A percentile compares a stretch with the other conserved stretches of the same genome.
These are phyloP conservation scores for Ustulina deusta DNA, from an alignment of 2,329 filamentous ascomycete species.

Conservation along the genomic window DNA sequence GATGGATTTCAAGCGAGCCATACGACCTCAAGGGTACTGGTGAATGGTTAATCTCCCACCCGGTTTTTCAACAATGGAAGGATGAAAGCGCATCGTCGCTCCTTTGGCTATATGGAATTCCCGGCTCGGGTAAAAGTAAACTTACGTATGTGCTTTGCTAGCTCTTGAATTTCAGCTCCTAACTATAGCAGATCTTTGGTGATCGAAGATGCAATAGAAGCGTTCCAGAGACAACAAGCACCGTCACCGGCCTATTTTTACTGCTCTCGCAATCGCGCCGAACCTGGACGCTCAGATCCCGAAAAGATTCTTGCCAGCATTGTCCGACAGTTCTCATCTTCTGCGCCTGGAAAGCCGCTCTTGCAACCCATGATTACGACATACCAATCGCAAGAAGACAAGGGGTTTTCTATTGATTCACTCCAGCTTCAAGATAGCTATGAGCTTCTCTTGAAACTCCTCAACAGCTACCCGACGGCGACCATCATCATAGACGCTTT, in stretches of 20 bases:
- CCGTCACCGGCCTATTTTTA: conserved; percentile 21
- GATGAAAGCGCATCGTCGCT: conserved; percentile 21
- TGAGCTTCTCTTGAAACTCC: conserved; percentile 17
- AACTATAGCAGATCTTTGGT: conserved; percentile 15
- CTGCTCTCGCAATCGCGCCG: conserved; percentile 22
- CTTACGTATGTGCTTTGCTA: conserved; percentile 14
- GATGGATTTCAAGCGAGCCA: conserved; percentile 13
- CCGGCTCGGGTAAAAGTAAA: conserved; percentile 22
- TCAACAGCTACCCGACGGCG: background rate
- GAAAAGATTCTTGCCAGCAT: conserved; percentile 18
- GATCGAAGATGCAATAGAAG: conserved; percentile 6
- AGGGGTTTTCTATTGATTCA: conserved; percentile 1
- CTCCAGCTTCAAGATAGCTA: conserved; percentile 16
- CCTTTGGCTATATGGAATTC: conserved; percentile 18
- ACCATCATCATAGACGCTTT: conserved; percentile 18
- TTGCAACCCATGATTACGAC: background rate
- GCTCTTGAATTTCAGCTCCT: background rate
- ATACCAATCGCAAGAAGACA: conserved; percentile 9
- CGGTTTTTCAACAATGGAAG: conserved; percentile 14
- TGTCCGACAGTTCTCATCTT: conserved; percentile 16
- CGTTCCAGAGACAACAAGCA: conserved; percentile 1
- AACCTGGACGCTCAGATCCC: conserved; percentile 15
- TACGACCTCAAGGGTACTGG: conserved; percentile 15
- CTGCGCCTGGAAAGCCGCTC: background rate
- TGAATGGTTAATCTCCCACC: conserved; percentile 14